Base-by-base conservation (phyloP, 2,329 filamentous ascomycete genomes). In the Chaetothyriales sp. region DNA sequence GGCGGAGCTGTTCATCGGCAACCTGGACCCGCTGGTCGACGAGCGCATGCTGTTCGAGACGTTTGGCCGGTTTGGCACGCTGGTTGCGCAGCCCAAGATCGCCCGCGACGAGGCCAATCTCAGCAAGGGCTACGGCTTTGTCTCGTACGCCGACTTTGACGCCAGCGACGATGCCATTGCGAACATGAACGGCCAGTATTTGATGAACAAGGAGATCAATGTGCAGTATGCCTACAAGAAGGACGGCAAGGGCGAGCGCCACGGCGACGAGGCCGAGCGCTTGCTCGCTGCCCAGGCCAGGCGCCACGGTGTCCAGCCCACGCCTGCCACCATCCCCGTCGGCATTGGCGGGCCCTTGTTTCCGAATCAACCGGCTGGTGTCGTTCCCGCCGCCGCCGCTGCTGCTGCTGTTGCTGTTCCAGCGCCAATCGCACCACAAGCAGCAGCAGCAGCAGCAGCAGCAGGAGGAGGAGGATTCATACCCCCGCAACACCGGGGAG, bases 201-300 rank as follows among this genome's bases (percentile, higher is more conserved):
- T 98, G 54, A 89, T 94, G 75, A 95, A 92, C 74, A 95, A 95
- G 71, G 86, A 95, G 67, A 84, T 96, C 60, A 86, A 84, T 2
- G 92, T 98, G 44, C 90, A 96, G 68, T 98, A 96, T 67, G 92
- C 92, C 42, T 96, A 95, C 77, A 98, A 98, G 76, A 96, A 96
- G 70, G 92, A 98, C 63, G 92, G 92, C 59, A 95, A 95, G 71
- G 90, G 90, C 60, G 90, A 96, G 70, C 77, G 92, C 52, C 92
- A 98, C 65, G 92, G 92, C 61, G 92, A 98, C 65, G 79, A 88
- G 60, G 92, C 92, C 26, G 92, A 98, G 70, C 77, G 92, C 63
- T 84, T 87, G 72, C 78, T 98, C 46, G 92, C 92, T 26, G 82
- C 84, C 25, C 86, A 95, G 69, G 92, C 89, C 51, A 90, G 90